phyloP scores from a whole-genome alignment of 768 basidiomycete species.

The Albatrellus ellisii region DNA sequence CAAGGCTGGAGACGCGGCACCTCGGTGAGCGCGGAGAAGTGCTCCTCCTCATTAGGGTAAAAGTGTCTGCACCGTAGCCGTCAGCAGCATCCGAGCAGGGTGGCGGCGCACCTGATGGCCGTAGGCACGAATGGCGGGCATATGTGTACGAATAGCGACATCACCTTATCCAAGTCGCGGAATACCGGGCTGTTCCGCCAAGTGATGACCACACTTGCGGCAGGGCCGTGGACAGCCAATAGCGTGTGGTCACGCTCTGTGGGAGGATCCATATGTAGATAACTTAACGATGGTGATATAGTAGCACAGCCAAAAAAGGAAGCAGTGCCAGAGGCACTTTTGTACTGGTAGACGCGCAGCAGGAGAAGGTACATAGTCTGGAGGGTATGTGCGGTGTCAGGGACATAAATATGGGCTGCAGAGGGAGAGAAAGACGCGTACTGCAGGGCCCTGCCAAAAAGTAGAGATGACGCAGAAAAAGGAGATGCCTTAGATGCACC shows the following conservation, averaged over 20 bases:
- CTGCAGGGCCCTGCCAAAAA: too few relatives aligned
- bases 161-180: conserved; percentile 94
- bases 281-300: conserved; percentile 88
- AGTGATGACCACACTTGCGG: conserved; percentile 91
- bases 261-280: conserved; percentile 89
- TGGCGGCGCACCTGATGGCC: conserved; percentile 73
- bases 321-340: conserved; percentile 91
- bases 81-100: too few relatives aligned
- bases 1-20: conserved; percentile 60
- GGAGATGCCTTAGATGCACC: too few relatives aligned
- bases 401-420: too few relatives aligned
- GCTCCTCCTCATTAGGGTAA: conserved; percentile 63
- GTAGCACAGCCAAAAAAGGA: conserved; percentile 88
- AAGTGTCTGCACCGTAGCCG: conserved; percentile 47
- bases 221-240: conserved; percentile 85
- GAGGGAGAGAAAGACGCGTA: too few relatives aligned
- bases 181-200: conserved; percentile 99
- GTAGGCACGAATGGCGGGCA: conserved; percentile 88
- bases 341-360: conserved; percentile 74
- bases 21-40: conserved; percentile 75
- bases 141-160: conserved; percentile 89
- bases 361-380: conserved; percentile 74
- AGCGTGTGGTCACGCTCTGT: conserved; percentile 73
- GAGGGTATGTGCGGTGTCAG: conserved; percentile 73
- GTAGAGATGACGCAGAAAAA: too few relatives aligned